Evolutionary conservation across 768 basidiomycete species (phyloP).

Genomic region (Boletus sp.): DNA sequence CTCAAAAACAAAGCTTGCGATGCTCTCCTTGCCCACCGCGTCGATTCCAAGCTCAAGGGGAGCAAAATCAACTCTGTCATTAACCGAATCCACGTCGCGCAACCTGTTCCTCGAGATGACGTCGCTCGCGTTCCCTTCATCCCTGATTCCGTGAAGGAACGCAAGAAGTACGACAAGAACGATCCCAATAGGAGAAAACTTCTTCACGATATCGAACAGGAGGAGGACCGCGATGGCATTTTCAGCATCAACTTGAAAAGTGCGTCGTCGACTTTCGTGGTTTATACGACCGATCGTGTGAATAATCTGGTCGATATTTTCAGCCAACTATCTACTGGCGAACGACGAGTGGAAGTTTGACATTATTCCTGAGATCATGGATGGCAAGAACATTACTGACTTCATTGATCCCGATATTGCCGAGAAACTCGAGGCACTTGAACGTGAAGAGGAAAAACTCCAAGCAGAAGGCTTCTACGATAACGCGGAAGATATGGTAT

Average conservation of each 20-base stretch:
- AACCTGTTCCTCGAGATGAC: constrained; percentile 89
- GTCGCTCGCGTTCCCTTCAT: constrained; percentile 84
- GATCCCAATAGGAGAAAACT: constrained; percentile 76
- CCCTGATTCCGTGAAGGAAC: constrained; percentile 75
- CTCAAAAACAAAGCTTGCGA: constrained; percentile 96
- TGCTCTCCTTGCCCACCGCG: constrained; percentile 89
- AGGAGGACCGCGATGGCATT: constrained; percentile 86
- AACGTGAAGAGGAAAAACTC: constrained; percentile 94
- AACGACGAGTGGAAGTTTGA: constrained; percentile 96
- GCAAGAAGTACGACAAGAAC: constrained; percentile 79
- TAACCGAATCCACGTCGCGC: constrained; percentile 94
- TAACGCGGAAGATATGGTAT: constrained; percentile 79
- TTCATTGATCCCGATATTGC: constrained; percentile 98
- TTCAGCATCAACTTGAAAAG: constrained; percentile 89
- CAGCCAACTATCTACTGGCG: constrained; percentile 87
- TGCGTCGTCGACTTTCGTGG: constrained; percentile 32
- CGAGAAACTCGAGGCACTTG: constrained; percentile 94
- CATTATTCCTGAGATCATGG: constrained; percentile 96
- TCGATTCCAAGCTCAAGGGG: constrained; percentile 91
- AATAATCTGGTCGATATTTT: constrained; percentile 2
- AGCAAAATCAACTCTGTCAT: constrained; percentile 88
- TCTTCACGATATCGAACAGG: constrained; percentile 78
- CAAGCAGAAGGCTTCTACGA: constrained; percentile 95
- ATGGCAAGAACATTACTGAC: constrained; percentile 98
- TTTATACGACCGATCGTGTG: neutral